These are phyloP conservation scores for Hypoxylon crocopeplum DNA, from an alignment of 495 filamentous ascomycete genomes.

Conservation along the genomic window DNA sequence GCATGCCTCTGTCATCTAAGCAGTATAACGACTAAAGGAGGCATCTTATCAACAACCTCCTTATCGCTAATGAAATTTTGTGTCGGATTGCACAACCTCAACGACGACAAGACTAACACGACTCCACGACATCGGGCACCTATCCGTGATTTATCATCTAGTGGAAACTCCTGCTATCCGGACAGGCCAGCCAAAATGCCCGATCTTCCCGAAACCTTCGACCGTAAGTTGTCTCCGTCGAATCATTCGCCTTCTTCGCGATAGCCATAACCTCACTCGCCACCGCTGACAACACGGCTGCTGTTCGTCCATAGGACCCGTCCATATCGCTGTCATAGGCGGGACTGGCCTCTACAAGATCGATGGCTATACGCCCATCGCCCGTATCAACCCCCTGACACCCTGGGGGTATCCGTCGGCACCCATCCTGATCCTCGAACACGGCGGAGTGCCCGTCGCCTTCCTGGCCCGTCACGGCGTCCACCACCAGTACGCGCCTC, in stretches of 20 bases:
- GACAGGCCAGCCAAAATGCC: conserved; percentile 56
- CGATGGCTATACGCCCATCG: conserved; percentile 79
- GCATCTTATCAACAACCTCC: no score
- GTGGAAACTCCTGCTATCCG: background rate
- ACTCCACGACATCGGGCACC: background rate
- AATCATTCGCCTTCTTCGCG: background rate
- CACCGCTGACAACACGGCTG: conserved; percentile 8
- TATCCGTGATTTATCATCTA: no score
- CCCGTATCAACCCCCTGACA: conserved; percentile 71
- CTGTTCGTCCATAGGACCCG: conserved; percentile 61
- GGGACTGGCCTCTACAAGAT: conserved; percentile 84
- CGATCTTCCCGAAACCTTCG: conserved; percentile 61
- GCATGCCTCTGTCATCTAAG: no score
- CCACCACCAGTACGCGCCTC: conserved; percentile 88
- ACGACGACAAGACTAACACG: conserved; percentile 2
- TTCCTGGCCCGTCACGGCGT: conserved; percentile 92
- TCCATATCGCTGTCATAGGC: conserved; percentile 94
- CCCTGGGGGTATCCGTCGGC: conserved; percentile 95
- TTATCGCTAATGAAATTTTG: no score
- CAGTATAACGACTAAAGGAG: no score
- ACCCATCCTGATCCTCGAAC: conserved; percentile 87
- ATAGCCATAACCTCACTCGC: conserved; percentile 18
- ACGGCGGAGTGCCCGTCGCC: conserved; percentile 80
- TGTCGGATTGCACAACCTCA: background rate
- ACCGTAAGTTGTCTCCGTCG: conserved; percentile 48